Evolutionary conservation across 805 yeast species (phyloP), one percentile per base, ranked within the genome.

Genomic region (Ogataea trehaloabstinens): DNA sequence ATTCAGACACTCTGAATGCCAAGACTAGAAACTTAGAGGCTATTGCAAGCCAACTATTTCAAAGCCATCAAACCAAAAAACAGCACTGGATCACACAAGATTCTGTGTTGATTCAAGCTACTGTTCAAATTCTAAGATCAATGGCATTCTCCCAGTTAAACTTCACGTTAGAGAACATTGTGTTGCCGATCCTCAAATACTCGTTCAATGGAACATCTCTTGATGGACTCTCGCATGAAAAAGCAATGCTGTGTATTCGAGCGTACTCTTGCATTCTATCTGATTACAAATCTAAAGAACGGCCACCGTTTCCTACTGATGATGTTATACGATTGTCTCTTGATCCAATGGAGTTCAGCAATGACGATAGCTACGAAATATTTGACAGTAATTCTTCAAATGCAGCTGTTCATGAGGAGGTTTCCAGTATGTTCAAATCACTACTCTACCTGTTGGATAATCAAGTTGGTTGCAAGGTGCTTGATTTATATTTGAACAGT

Each of bases 1-100:
- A 89, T 48, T 77, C 95, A 0, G 99, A 95, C 49, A 84, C 97
- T 0, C 65, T 91, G 50, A 93, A 91, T 56, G 82, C 85, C 42
- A 89, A 95, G 0, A 80, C 90, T 3, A 82, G 89, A 52, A 82
- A 82, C 39, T 68, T 93, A 35, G 95, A 84, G 41, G 54, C 64
- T 2, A 63, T 93, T 24, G 78, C 82, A 41, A 73, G 74, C 4
- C 59, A 85, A 29, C 66, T 90, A 18, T 66, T 70, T 39, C 72
- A 73, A 35, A 74, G 69, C 38, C 52, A 58, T 10, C 58, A 50
- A 19, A 64, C 66, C 28, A 75, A 74, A 42, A 86, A 85, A 48
- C 85, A 82, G 47, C 78, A 79, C 28, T 91, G 97, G 97, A 62
- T 85, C 2, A 71, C 78, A 0, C 68, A 81, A 4, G 93, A 87